Evolutionary conservation across 192 early-diverging fungal genomes (phyloP).

Genomic region (Coemansia sp.): DNA sequence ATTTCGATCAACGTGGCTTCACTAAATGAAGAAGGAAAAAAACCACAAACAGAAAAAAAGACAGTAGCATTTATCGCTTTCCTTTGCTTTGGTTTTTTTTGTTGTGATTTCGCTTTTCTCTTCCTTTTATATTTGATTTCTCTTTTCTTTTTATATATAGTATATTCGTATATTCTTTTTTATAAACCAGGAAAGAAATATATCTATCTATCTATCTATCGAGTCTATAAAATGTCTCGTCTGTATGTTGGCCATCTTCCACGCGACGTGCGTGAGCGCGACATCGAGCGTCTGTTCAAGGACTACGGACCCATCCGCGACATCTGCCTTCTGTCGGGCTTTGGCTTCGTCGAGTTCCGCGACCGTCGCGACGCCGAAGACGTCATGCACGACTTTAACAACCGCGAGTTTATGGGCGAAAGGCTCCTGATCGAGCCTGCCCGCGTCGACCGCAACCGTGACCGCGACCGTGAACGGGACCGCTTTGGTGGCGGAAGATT

Average conservation of each 20-base stretch:
- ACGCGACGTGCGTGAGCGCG: slow-evolving; percentile 77
- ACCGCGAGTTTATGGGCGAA: slow-evolving; percentile 78
- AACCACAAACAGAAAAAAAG: not conserved
- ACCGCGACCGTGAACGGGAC: slow-evolving; percentile 37
- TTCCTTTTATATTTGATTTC: not conserved
- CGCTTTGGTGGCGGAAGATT: slow-evolving; percentile 25
- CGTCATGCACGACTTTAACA: slow-evolving; percentile 82
- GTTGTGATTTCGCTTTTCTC: not conserved
- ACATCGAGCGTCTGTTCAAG: slow-evolving; percentile 77
- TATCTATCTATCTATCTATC: too few species aligned
- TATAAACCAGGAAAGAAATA: too few species aligned
- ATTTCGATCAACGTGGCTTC: not conserved
- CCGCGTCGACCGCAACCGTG: slow-evolving; percentile 57
- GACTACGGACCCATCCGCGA: slow-evolving; percentile 80
- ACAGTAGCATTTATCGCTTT: too few species aligned
- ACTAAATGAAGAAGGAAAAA: not conserved
- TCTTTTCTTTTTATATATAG: not conserved
- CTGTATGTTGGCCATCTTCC: slow-evolving; percentile 81
- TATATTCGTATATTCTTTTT: slow-evolving; percentile 18
- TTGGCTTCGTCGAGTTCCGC: slow-evolving; percentile 93
- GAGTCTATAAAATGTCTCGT: slow-evolving; percentile 39
- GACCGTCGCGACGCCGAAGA: slow-evolving; percentile 84
- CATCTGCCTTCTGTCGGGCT: slow-evolving; percentile 78
- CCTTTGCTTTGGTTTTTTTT: too few species aligned
- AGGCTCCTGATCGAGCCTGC: slow-evolving; percentile 83